Evolutionary conservation across 1,284 basidiomycete species (phyloP), one percentile per base, ranked within the genome.

Genomic region (Butyriboletus pseudospeciosus): DNA sequence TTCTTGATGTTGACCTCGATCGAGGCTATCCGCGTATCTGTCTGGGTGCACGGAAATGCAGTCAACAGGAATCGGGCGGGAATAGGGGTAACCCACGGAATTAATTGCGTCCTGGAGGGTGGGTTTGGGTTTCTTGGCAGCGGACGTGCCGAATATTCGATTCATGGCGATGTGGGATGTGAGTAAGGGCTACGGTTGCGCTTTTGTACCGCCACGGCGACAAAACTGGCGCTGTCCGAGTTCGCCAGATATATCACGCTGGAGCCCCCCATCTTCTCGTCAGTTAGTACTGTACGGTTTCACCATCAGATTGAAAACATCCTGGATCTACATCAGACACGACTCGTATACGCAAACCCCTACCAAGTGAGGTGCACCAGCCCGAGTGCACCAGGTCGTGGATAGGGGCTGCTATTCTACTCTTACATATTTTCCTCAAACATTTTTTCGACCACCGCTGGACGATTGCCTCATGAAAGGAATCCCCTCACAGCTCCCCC

Each of bases 1-100:
- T 99, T 98, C 75, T 90, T 91, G 63, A 99, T 80, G 80, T 99
- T 99, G 69, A 98, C 94, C 71, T 99, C 94, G 62, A 98, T 92
- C 10, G 89, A 86, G 47, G 89, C 89, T 67, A 94, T 83, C 44
- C 97, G 84, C 1, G 82, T 73, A 71, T 99, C 97, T 68, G 95
- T 98, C 86, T 95, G 66, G 13, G 40, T 38, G 26, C 14, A 44
- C 35, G 34, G 47, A 13, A 34, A 34, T 37, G 51, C 12, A 47
- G 41, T 64, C 37, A 51, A 23, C 34, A 20, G 47, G 58, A 55
- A 49, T 47, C 40, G 56, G 48, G 17, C n/a, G 39, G 16, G 38
- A 23, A 7, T 13, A 26, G 14, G 39, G 25, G 38, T 28, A 54
- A 74, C 86, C 72, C 64, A 93, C 92, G 58, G 92, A 87, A 41